Evolutionary conservation across 306 rosid genomes (phyloP), one percentile per base, ranked within the genome.

Genomic region (Comarum palustre): DNA sequence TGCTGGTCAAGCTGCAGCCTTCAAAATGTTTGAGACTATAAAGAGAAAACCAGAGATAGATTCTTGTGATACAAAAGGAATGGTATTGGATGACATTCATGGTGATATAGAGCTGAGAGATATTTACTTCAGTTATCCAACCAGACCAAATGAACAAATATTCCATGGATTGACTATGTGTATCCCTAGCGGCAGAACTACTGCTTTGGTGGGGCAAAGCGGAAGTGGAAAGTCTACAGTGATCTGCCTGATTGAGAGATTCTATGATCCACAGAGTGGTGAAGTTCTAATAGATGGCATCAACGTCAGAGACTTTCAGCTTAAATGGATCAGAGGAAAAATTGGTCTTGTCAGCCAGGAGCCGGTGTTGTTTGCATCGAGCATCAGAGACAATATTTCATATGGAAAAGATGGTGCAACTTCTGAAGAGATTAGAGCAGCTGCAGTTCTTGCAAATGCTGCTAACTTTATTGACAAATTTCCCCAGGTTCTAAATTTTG

Each of bases 341-440:
- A 92, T 92, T 52, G 97, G 96, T 67, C 97, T 92, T 68, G 97
- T 92, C 54, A 92, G 97, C 81, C 97, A 92, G 60, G 97, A 92
- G 74, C 97, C 97, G 0, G 90, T 89, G 36, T 71, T 92, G 82
- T 92, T 92, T 78, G 80, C 93, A 10, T 83, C 94, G 22, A 88
- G 89, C 90, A 92, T 92, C 74, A 86, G 63, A 82, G 96, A 90
- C 9, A 92, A 92, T 69, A 92, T 92, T 58, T 92, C 89, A 2
- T 92, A 92, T 60, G 97, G 97, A 79, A 92, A 92, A 48, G 92
- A 86, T 14, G 96, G 88, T 38, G 93, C 96, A 61, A 92, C 96
- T 17, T n/a, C 55, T 66, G 90, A 90, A 79, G 94, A 92, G 80
- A 92, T 92, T 39, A 88, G 61, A 75, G 76, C 82, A 12, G 96